Conservation (phyloP, 306 rosid species). For the Hippophae gyantsensis region DNA sequence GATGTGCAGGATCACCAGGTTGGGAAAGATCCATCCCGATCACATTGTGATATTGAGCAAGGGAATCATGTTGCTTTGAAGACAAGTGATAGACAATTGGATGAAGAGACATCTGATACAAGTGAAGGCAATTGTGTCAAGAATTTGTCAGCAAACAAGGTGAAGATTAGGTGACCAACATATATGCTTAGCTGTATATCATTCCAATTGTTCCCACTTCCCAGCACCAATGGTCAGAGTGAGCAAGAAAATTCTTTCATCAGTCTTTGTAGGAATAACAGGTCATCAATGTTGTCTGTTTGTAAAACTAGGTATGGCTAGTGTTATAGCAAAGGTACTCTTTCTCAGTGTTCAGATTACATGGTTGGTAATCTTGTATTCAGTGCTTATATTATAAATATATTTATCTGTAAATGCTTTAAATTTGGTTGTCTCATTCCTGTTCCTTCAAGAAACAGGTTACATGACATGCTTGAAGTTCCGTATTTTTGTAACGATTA, state of each 20-base stretch:
- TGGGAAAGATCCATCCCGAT: slow-evolving; percentile 40
- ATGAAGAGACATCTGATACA: slow-evolving; percentile 44
- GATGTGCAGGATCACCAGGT: slow-evolving; percentile 48
- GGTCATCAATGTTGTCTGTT: slow-evolving; percentile 20
- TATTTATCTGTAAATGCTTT: slow-evolving; percentile 11
- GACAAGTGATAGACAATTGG: slow-evolving; percentile 32
- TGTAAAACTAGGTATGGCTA: slow-evolving; percentile 18
- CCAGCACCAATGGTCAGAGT: slow-evolving; percentile 30
- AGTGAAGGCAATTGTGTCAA: slow-evolving; percentile 48
- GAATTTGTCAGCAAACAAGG: slow-evolving; percentile 37
- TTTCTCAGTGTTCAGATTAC: slow-evolving; percentile 6
- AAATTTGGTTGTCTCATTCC: slow-evolving; percentile 13
- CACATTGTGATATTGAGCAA: slow-evolving; percentile 31
- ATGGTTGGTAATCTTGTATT: no score
- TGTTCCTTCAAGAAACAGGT: slow-evolving; percentile 18
- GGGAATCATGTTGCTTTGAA: slow-evolving; percentile 32
- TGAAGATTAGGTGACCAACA: slow-evolving; percentile 44
- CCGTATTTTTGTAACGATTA: no score
- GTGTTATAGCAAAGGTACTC: slow-evolving; percentile 14
- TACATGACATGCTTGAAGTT: slow-evolving; percentile 12
- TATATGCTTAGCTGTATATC: slow-evolving; percentile 15
- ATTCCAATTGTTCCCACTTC: slow-evolving; percentile 20
- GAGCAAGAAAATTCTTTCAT: slow-evolving; percentile 21
- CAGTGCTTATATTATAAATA: slow-evolving; percentile 1
- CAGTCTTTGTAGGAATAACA: slow-evolving; percentile 28